Evolutionary conservation across 176 grass and related monocot genomes (phyloP).

Genomic region (Dactylis glomerata): DNA sequence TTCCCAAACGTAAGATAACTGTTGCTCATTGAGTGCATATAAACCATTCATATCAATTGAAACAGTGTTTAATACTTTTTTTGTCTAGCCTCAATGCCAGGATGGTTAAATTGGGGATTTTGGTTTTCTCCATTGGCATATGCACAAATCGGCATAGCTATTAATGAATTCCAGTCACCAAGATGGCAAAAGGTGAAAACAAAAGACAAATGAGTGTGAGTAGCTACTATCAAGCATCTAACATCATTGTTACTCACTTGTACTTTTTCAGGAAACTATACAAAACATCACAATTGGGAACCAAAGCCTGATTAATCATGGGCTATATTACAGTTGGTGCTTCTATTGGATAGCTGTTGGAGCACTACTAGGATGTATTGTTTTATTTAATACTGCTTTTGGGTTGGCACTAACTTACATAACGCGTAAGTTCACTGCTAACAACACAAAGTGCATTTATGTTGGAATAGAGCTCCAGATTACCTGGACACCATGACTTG

Average conservation of each 20-base stretch:
- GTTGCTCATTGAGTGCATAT: not conserved
- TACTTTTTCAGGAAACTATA: not conserved
- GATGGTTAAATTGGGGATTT: constrained; percentile 88
- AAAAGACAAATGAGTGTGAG: not conserved
- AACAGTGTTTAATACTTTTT: not conserved
- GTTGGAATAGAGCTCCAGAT: not conserved
- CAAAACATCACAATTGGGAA: constrained; percentile 42
- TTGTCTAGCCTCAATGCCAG: not conserved
- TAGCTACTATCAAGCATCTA: not conserved
- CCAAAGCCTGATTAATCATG: constrained; percentile 45
- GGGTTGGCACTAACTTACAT: not conserved
- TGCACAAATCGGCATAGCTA: constrained; percentile 61
- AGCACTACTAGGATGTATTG: constrained; percentile 47
- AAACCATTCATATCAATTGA: not conserved
- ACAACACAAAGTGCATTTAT: not conserved
- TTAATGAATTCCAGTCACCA: constrained; percentile 73
- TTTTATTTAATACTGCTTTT: not conserved
- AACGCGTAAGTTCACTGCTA: not conserved
- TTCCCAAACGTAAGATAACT: not conserved
- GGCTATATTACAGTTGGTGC: constrained; percentile 54
- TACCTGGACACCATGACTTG: not conserved
- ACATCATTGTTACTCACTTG: not conserved
- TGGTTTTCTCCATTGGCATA: constrained; percentile 82
- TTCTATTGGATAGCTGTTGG: constrained; percentile 79
- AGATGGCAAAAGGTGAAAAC: constrained; percentile 71